Conservation (phyloP, 176 grass and related monocot genomes). For the Oryza punctata region DNA sequence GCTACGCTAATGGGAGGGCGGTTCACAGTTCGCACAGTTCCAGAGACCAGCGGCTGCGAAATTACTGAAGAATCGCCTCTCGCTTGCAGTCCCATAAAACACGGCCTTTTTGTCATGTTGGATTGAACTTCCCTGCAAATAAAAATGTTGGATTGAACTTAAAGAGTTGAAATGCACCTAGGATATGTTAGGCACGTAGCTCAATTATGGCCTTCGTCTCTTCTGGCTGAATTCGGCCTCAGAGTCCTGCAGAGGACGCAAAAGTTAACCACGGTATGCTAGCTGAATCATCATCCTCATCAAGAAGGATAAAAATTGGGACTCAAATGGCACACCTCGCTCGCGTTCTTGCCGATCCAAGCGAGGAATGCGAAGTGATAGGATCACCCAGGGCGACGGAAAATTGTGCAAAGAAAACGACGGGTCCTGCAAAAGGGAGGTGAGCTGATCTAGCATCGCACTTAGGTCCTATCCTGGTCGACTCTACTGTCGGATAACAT, state of each 20-base stretch:
- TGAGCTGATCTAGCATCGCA: conserved; percentile 21
- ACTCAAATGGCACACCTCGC: background rate
- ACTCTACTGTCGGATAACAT: background rate
- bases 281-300: background rate
- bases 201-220: background rate
- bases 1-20: background rate
- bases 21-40: background rate
- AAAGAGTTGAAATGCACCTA: background rate
- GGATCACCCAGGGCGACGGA: background rate
- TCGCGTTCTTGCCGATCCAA: background rate
- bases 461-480: background rate
- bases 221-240: background rate
- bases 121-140: conserved; percentile 17
- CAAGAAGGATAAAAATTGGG: background rate
- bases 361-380: background rate
- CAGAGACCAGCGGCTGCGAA: background rate
- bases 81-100: background rate
- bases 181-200: conserved; percentile 1
- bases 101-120: background rate
- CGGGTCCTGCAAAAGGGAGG: background rate
- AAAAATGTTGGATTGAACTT: conserved; percentile 16
- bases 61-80: background rate
- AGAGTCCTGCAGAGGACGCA: too few species aligned
- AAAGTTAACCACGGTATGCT: background rate
- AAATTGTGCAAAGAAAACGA: conserved; percentile 15